phyloP scores from a whole-genome alignment of 345 rosid species.

The Raphanus raphanistrum region DNA sequence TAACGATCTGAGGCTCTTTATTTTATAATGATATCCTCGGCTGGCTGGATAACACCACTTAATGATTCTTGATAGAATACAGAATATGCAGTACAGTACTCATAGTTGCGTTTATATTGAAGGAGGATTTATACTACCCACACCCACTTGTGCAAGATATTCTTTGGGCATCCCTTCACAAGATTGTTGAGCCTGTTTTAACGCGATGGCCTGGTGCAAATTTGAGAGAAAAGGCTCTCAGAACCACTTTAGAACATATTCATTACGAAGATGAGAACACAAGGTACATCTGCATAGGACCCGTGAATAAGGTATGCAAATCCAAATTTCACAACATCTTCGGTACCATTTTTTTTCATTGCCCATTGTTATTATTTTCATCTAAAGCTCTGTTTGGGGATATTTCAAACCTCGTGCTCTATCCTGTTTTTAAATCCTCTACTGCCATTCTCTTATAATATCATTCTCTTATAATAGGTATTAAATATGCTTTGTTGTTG shows the following conservation, averaged over 20 bases:
- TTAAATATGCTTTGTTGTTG: slow-evolving; percentile 98
- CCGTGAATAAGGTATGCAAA: slow-evolving; percentile 81
- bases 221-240: slow-evolving; percentile 85
- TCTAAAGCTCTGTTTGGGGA: slow-evolving; percentile 11
- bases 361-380: background rate
- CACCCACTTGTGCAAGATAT: slow-evolving; percentile 87
- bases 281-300: slow-evolving; percentile 93
- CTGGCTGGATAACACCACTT: slow-evolving; percentile 2
- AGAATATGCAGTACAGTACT: background rate
- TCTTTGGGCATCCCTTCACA: slow-evolving; percentile 76
- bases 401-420: background rate
- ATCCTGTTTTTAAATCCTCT: slow-evolving; percentile 4
- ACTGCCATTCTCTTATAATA: slow-evolving; percentile 1
- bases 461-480: slow-evolving; percentile 50
- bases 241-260: slow-evolving; percentile 61
- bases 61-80: slow-evolving; percentile 1
- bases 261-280: slow-evolving; percentile 97
- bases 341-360: background rate
- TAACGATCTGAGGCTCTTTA: background rate
- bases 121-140: slow-evolving; percentile 98
- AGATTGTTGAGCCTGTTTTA: slow-evolving; percentile 71
- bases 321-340: background rate
- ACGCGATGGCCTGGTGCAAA: slow-evolving; percentile 88
- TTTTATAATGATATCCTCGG: slow-evolving; percentile 4
- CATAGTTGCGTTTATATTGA: slow-evolving; percentile 30